Evolutionary conservation across 306 rosid species (phyloP), one percentile per base, ranked within the genome.

Genomic region (Trifolium fragiferum): DNA sequence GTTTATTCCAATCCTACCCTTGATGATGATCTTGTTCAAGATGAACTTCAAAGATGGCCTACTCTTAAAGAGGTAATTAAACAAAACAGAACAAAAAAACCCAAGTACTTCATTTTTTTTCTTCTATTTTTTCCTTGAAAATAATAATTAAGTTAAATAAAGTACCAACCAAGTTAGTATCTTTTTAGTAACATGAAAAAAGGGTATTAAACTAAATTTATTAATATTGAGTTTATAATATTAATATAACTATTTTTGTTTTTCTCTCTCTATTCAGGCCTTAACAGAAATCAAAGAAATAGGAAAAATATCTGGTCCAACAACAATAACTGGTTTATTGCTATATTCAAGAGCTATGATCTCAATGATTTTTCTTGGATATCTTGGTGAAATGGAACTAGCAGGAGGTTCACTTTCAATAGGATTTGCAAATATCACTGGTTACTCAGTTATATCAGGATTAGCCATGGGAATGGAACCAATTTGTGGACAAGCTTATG

Each of bases 401-500:
- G 98, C 99, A 1, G 99, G 92, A 13, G 99, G 99, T 3, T 92
- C 99, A 8, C 99, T 95, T 44, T 85, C 98, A 0, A 92, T 95
- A 27, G 98, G 99, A 3, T 90, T 95, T 53, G 99, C 99, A 32
- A 95, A 95, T 82, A 95, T 95, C 89, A 95, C 98, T n/a, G 99
- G 99, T 51, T 95, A 95, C 93, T 95, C 99, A 63, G 92, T 95
- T 5, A 90, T 95, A 69, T 95, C 99, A 13, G 99, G 99, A 0
- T 81, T 95, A 33, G 98, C 99, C 74, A 92, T 95, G 99, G 99
- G 99, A 20, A 95, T 95, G 99, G 99, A 95, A 67, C 98, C 99
- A 43, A 95, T 95, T 73, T 95, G 99, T 43, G 99, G 98, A 2
- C 98, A 95, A 83, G 99, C 99, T 57, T 87, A 82, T 51, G 99